Evolutionary conservation across 805 yeast genomes (phyloP), one percentile per base, ranked within the genome.

Genomic region (Lachancea mirantina): DNA sequence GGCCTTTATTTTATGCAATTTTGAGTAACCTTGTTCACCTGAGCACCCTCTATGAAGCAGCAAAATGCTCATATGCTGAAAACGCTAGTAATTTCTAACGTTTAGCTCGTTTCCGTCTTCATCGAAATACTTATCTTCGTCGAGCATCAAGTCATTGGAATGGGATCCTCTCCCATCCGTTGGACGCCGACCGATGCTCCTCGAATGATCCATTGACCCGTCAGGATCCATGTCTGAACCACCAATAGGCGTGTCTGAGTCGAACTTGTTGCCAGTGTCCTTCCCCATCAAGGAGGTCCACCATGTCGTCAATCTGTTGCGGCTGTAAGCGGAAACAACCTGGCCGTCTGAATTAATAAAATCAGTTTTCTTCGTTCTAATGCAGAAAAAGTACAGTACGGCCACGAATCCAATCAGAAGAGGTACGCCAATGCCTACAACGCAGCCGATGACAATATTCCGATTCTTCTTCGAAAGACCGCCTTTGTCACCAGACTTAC

Each of bases 391-490:
- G 30, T 58, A 58, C 3, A 55, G 28, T n/a, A 54, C 20, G 6
- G 52, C 35, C 4, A 40, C 30, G 3, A 42, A 35, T 3, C 46
- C 43, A 1, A 59, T 24, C 2, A 76, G 50, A 0, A 72, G 42
- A 2, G 88, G 83, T 1, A 77, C 75, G 32, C 84, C 84, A 9
- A 81, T 69, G 35, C 87, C 87, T 5, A 79, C 78, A 18, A 74
- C 78, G 38, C 78, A 76, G 23, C 87, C 87, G 32, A 78, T 68
- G 15, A 79, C 73, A 21, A 78, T 68, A 35, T 68, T 69, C 34
- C 71, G 65, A 38, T 70, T 57, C 31, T 69, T 67, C 10, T 62
- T 47, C 1, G 78, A 65, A 6, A 76, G 56, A 0, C 79, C 79
- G 2, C 41, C 25, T 23, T 45, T 35, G 14, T 28, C 14, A 26